Percentiles rank a stretch among this genome's conserved stretches.
These are phyloP conservation scores for Coriolopsis trogii DNA, from an alignment of 1,284 basidiomycete species.

Conservation along the genomic window DNA sequence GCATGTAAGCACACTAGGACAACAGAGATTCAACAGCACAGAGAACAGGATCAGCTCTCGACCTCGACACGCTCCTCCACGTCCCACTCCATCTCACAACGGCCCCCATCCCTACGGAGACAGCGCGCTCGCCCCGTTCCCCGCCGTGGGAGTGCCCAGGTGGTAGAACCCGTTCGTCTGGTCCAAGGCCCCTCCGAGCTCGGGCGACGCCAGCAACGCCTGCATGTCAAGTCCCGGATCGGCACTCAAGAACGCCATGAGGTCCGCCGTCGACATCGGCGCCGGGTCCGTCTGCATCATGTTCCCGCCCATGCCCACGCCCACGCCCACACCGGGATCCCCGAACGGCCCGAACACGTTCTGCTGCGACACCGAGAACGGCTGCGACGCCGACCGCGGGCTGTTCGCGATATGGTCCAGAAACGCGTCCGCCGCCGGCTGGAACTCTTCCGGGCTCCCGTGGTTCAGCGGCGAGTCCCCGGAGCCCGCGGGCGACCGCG, in stretches of 20 bases:
- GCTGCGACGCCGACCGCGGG: constrained; percentile 24
- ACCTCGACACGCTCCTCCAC: background rate
- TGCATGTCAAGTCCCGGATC: constrained; percentile 38
- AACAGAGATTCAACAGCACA: background rate
- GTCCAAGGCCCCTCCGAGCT: constrained; percentile 12
- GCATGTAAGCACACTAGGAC: background rate
- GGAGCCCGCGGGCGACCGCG: constrained; percentile 41
- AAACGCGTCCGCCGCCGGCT: constrained; percentile 60
- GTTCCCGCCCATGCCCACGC: constrained; percentile 3
- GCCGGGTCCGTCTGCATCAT: constrained; percentile 24
- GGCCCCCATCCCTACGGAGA: constrained; percentile 7
- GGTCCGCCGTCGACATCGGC: constrained; percentile 35
- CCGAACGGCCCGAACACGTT: constrained; percentile 34
- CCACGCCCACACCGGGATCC: constrained; percentile 27
- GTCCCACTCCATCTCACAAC: background rate
- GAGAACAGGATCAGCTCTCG: background rate
- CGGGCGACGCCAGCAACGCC: constrained; percentile 33
- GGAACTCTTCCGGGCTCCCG: constrained; percentile 66
- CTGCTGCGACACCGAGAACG: constrained; percentile 26
- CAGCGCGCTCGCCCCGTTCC: constrained; percentile 9
- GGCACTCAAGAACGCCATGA: constrained; percentile 39
- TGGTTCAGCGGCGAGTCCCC: constrained; percentile 57
- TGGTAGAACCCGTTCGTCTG: constrained; percentile 20
- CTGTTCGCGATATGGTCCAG: constrained; percentile 38
- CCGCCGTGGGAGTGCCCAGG: constrained; percentile 14